Evolutionary conservation across 345 rosid genomes (phyloP).

Genomic region (Brassica incana): DNA sequence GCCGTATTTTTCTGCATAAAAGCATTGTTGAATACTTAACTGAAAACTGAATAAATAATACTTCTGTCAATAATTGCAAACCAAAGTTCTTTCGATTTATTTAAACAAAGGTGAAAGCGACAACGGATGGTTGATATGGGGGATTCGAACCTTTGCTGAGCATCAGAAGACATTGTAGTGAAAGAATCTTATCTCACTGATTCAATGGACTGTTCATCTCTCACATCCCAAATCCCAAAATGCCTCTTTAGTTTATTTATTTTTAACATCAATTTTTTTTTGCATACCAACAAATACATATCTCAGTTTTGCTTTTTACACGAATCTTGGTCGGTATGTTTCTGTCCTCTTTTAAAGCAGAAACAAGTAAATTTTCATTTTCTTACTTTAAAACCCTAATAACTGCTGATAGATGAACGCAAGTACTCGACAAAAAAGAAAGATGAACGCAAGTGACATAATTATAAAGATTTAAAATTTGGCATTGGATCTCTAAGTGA

Average conservation of each 20-base stretch:
- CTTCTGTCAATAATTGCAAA: not conserved
- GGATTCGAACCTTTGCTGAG: constrained; percentile 33
- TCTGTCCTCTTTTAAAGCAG: constrained; percentile 23
- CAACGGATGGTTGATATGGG: constrained; percentile 33
- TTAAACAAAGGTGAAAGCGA: constrained; percentile 37
- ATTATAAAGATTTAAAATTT: not conserved
- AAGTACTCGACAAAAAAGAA: not conserved
- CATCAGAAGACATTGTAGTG: constrained; percentile 31
- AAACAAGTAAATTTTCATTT: constrained; percentile 4
- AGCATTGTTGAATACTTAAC: not conserved
- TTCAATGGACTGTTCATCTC: constrained; percentile 37
- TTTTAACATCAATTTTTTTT: constrained; percentile 11
- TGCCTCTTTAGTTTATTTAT: not conserved
- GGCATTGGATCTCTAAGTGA: not conserved
- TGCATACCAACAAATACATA: constrained; percentile 37
- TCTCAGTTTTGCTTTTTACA: constrained; percentile 39
- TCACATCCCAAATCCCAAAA: constrained; percentile 24
- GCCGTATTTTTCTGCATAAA: not conserved
- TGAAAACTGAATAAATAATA: not conserved
- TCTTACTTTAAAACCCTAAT: not conserved
- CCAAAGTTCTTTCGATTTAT: constrained; percentile 8
- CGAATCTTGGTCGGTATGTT: constrained; percentile 41
- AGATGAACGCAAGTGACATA: not conserved
- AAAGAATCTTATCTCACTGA: constrained; percentile 35
- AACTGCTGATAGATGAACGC: not conserved